These are phyloP conservation scores for Mrakia gelida DNA, from an alignment of 768 basidiomycete genomes.

Conservation along the genomic window DNA sequence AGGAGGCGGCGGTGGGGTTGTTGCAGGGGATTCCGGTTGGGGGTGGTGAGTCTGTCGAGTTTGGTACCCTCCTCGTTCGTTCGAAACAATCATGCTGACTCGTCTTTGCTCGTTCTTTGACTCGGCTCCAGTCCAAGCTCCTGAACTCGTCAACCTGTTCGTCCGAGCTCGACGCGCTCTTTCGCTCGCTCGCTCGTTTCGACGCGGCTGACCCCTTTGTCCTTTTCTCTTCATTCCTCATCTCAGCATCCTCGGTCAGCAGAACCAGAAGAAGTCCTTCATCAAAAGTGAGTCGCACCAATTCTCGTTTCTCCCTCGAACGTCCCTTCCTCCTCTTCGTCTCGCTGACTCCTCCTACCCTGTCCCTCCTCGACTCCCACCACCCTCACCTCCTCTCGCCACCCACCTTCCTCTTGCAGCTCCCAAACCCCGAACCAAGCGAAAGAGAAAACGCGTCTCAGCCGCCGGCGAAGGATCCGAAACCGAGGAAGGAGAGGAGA, in stretches of 20 bases:
- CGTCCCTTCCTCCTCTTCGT: not conserved
- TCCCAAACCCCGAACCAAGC: not conserved
- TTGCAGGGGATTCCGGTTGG: constrained; percentile 3
- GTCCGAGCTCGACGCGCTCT: not conserved
- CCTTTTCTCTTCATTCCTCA: too few relatives aligned
- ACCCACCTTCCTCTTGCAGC: not conserved
- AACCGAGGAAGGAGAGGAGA: not conserved
- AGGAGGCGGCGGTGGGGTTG: not conserved
- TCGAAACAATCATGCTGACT: too few relatives aligned
- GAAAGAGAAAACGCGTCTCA: not conserved
- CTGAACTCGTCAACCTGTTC: not conserved
- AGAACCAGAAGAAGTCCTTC: constrained; percentile 6
- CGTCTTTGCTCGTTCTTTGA: too few relatives aligned
- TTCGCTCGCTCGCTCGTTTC: not conserved
- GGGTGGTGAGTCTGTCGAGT: not conserved
- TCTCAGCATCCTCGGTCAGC: constrained; percentile 26
- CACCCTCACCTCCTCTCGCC: too few relatives aligned
- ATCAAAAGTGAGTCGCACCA: not conserved
- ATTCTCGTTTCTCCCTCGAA: too few relatives aligned
- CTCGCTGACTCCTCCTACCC: not conserved
- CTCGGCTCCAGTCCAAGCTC: constrained; percentile 28
- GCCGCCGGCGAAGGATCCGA: not conserved
- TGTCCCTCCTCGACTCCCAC: not conserved
- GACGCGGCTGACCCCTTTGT: not conserved
- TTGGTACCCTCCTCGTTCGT: too few relatives aligned